A percentile compares a stretch with the other conserved stretches of the same genome.
These are phyloP conservation scores for Tetrapisispora nanseiensis DNA, from an alignment of 805 yeast species.

Conservation along the genomic window DNA sequence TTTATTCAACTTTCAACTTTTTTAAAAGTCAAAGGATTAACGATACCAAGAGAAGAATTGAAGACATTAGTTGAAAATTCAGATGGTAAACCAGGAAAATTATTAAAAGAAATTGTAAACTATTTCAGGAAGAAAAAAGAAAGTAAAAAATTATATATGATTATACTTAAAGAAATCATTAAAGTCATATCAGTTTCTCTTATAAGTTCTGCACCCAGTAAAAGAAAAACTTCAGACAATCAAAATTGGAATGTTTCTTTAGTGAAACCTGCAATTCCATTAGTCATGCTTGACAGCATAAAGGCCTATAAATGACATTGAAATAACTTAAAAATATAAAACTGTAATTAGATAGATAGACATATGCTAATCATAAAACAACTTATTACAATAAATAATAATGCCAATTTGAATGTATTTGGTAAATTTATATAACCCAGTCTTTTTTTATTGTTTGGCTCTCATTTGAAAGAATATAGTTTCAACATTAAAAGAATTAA, in stretches of 20 bases:
- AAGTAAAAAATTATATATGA: slow-evolving; percentile 29
- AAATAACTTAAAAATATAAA: neutral
- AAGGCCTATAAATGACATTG: neutral
- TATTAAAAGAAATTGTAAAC: slow-evolving; percentile 35
- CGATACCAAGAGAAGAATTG: slow-evolving; percentile 34
- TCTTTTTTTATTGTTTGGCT: too few species aligned
- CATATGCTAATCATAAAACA: too few species aligned
- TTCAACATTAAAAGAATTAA: too few species aligned
- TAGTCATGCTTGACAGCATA: slow-evolving; percentile 1
- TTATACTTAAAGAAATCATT: slow-evolving; percentile 30
- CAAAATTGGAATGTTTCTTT: neutral
- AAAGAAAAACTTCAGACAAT: neutral
- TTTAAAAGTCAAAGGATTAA: slow-evolving; percentile 38
- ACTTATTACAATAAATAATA: too few species aligned
- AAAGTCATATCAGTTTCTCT: slow-evolving; percentile 15
- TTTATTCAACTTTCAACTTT: slow-evolving; percentile 36
- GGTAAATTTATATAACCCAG: too few species aligned
- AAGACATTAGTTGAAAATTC: slow-evolving; percentile 31
- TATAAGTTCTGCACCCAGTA: neutral
- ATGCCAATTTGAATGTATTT: too few species aligned
- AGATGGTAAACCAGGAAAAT: slow-evolving; percentile 29
- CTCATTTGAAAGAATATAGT: too few species aligned
- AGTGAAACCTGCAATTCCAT: slow-evolving; percentile 5
- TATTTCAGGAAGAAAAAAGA: slow-evolving; percentile 37
- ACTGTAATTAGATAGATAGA: too few species aligned